phyloP scores from a whole-genome alignment of 148 eudicot genomes.

The Silene conica region DNA sequence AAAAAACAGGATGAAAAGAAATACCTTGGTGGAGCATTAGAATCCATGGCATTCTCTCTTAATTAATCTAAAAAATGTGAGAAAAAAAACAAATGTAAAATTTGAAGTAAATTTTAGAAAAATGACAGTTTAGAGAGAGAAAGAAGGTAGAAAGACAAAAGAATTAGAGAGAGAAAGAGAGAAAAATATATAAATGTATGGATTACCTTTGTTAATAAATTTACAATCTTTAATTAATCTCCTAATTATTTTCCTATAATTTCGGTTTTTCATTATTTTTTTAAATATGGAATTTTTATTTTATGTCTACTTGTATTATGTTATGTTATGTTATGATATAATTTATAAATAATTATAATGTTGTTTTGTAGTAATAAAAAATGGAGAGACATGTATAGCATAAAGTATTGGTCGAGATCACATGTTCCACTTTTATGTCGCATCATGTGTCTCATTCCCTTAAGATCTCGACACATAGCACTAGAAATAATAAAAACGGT shows the following conservation, averaged over 20 bases:
- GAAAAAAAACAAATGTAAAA: not conserved
- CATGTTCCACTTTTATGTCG: too few species aligned
- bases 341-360: too few species aligned
- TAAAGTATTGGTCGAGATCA: too few species aligned
- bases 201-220: slow-evolving; percentile 1
- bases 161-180: slow-evolving; percentile 2
- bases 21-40: slow-evolving; percentile 16
- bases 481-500: too few species aligned
- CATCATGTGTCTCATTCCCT: too few species aligned
- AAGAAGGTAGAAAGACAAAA: not conserved
- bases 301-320: slow-evolving; percentile 5
- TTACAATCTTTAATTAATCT: not conserved
- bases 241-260: slow-evolving; percentile 9
- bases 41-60: slow-evolving; percentile 15
- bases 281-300: slow-evolving; percentile 7
- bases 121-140: not conserved
- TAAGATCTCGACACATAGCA: too few species aligned
- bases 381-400: too few species aligned
- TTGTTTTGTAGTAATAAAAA: not conserved
- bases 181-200: not conserved
- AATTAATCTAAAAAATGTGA: not conserved
- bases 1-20: too few species aligned
- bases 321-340: too few species aligned
- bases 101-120: not conserved
- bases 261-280: not conserved